phyloP scores from a whole-genome alignment of 2,329 filamentous ascomycete species.

The Pestalotiopsis sp. region DNA sequence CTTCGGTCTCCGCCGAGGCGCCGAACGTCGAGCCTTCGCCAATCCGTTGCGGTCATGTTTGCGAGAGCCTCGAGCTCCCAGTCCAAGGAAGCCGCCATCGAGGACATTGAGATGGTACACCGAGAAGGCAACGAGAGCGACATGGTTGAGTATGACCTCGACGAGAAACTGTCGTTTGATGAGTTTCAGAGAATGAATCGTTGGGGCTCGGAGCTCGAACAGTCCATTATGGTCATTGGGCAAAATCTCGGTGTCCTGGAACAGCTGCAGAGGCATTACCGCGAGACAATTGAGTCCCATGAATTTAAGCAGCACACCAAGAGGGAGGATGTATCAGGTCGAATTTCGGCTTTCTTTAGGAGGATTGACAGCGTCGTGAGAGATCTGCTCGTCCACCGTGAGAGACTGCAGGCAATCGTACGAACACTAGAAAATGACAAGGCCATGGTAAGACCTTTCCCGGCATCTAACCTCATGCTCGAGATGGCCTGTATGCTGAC shows the following conservation, averaged over 20 bases:
- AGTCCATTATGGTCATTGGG: conserved; percentile 20
- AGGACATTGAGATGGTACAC: conserved; percentile 8
- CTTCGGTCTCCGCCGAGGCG: background rate
- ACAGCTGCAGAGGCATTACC: conserved; percentile 20
- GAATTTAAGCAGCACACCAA: conserved; percentile 11
- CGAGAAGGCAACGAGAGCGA: conserved; percentile 7
- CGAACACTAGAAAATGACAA: conserved; percentile 20
- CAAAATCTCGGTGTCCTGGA: conserved; percentile 22
- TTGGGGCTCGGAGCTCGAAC: conserved; percentile 17
- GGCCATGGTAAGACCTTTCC: conserved; percentile 15
- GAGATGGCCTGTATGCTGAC: background rate
- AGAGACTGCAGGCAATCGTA: conserved; percentile 17
- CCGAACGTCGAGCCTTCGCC: background rate
- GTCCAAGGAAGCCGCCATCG: conserved; percentile 9
- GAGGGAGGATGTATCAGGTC: background rate
- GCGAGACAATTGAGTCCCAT: conserved; percentile 12
- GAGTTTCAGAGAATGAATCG: conserved; percentile 19
- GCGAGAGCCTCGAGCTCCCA: background rate
- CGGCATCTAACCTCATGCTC: background rate
- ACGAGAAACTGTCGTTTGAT: conserved; percentile 20
- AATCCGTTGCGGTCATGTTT: conserved; percentile 7
- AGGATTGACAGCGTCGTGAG: conserved; percentile 16
- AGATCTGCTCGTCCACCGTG: conserved; percentile 20
- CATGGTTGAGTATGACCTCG: conserved; percentile 11
- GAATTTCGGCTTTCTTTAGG: conserved; percentile 17